Percentiles rank a stretch among this genome's conserved stretches.
Conservation (phyloP, 345 rosid genomes). For the Corchorus olitorius region DNA sequence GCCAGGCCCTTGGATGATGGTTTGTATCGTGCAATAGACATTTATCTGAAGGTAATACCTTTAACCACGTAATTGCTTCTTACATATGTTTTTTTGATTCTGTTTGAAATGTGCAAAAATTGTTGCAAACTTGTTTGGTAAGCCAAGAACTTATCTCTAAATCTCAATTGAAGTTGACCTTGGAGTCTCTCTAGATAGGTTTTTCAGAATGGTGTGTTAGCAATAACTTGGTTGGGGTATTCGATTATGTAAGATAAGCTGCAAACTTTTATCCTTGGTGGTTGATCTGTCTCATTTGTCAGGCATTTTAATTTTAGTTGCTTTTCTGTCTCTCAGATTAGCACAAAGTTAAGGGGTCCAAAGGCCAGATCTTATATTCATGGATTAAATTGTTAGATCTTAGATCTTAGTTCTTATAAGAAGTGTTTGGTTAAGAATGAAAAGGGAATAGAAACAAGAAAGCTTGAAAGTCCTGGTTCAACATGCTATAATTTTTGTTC, state of each 20-base stretch:
- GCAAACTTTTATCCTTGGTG: background rate
- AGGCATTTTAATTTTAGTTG: background rate
- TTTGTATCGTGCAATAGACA: constrained; percentile 93
- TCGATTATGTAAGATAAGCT: background rate
- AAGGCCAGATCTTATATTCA: background rate
- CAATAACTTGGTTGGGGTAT: background rate
- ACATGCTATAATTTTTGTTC: background rate
- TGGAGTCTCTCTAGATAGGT: background rate
- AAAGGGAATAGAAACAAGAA: background rate
- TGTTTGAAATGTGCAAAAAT: constrained; percentile 13
- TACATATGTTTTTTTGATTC: constrained; percentile 15
- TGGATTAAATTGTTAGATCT: background rate
- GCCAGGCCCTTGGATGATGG: constrained; percentile 94
- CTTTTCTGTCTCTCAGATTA: background rate
- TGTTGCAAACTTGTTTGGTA: background rate
- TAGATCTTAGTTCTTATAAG: background rate
- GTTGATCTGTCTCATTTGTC: background rate
- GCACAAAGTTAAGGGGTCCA: background rate
- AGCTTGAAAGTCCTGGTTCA: background rate
- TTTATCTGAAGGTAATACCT: constrained; percentile 79
- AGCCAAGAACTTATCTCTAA: background rate
- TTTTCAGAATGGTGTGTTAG: background rate
- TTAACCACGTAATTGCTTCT: background rate
- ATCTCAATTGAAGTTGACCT: background rate
- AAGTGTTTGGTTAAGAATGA: background rate